Evolutionary conservation across 768 basidiomycete genomes (phyloP), one percentile per base, ranked within the genome.

Genomic region (Trametes cinnabarina): DNA sequence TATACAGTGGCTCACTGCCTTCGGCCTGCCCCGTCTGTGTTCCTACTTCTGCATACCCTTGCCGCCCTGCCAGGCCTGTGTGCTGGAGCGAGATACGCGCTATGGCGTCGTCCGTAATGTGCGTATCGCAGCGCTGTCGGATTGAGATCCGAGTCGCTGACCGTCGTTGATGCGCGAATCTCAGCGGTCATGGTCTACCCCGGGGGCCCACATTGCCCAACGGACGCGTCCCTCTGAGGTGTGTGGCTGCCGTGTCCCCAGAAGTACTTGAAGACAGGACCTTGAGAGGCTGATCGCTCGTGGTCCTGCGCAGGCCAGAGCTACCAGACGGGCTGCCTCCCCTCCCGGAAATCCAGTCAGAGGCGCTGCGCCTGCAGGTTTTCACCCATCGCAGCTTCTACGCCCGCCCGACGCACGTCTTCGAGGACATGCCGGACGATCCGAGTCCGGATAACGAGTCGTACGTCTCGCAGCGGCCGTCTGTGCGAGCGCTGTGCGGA

Each of bases 361-460:
- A 73, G 1, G 71, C 70, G 2, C 79, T 88, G 51, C 71, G 74
- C 40, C 69, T 67, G 35, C 83, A 81, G 65, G 80, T 90, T 1
- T 92, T 88, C 67, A 92, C 90, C 2, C 90, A 92, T 66, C 84
- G 89, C 34, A 87, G 86, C 68, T 81, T 77, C 65, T 81, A 76
- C 65, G 90, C 81, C 0, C 77, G 90, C 2, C 88, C 89, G 0
- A 85, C 82, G 7, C 83, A 88, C 63, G 74, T 89, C 23, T 92
- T 92, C 62, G 90, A 92, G 67, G 90, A 92, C 69, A 77, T 74
- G 35, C 81, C 78, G 0, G 76, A 82, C 61, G 90, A 92, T 70
- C 85, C 80, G 2, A 87, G 86, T 49, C 90, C 88, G 6, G 90
- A 92, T 67, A 92, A 92, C 61, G 90, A 92, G 74, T 87, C 82